Percentiles rank a stretch among this genome's conserved stretches.
Conservation (phyloP, 345 rosid genomes). For the Salix caprea region DNA sequence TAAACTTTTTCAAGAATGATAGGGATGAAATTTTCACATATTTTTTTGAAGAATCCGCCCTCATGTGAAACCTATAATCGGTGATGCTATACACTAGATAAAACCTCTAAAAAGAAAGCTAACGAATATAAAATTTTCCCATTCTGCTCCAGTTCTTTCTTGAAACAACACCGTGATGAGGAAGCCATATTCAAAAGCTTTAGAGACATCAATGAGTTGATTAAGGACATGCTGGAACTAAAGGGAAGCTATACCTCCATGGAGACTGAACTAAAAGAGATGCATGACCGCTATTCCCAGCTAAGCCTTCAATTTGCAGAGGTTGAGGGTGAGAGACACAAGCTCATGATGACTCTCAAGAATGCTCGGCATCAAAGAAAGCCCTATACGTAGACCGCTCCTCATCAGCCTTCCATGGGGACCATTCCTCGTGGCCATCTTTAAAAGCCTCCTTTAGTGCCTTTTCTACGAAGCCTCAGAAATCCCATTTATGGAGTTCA, state of each 20-base stretch:
- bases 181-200: slow-evolving; percentile 89
- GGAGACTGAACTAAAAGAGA: slow-evolving; percentile 81
- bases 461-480: slow-evolving; percentile 5
- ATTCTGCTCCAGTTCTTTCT: slow-evolving; percentile 64
- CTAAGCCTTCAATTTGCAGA: slow-evolving; percentile 95
- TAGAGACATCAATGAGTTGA: slow-evolving; percentile 83
- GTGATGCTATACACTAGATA: background rate
- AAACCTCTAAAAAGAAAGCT: background rate
- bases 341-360: slow-evolving; percentile 94
- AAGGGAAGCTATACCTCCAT: slow-evolving; percentile 64
- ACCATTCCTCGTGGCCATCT: slow-evolving; percentile 25
- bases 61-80: background rate
- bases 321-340: slow-evolving; percentile 97
- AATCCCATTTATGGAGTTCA: background rate
- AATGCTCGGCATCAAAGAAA: slow-evolving; percentile 71
- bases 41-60: background rate
- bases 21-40: background rate
- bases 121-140: slow-evolving; percentile 8
- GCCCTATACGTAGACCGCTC: slow-evolving; percentile 36
- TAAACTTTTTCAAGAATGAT: background rate
- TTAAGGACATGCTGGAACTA: slow-evolving; percentile 71
- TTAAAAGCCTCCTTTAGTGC: background rate
- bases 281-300: slow-evolving; percentile 92
- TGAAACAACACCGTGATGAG: slow-evolving; percentile 72
- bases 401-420: slow-evolving; percentile 50